These are phyloP conservation scores for Penicillium canescens DNA, from an alignment of 495 filamentous ascomycete species.

Conservation along the genomic window DNA sequence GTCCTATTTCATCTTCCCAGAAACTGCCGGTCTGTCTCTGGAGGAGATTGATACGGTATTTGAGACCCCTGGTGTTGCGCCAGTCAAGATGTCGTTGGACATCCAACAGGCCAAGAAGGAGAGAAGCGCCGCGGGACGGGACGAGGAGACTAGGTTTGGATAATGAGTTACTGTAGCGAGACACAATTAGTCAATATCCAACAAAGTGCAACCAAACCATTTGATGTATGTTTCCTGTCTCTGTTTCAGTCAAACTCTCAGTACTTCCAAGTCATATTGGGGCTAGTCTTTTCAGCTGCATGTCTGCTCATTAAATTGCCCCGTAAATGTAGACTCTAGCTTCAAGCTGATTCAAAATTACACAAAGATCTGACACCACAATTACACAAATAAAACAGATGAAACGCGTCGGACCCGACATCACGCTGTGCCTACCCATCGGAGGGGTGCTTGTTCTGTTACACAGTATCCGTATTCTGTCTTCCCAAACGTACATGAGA, in stretches of 20 bases:
- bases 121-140: conserved; percentile 17
- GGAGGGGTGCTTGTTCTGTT: conserved; percentile 24
- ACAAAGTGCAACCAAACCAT: background rate
- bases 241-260: background rate
- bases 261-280: no score
- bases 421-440: conserved; percentile 23
- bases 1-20: conserved; percentile 45
- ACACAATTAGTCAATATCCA: no score
- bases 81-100: conserved; percentile 47
- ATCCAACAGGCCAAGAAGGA: conserved; percentile 45
- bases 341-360: background rate
- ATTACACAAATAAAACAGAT: conserved; percentile 18
- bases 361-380: background rate
- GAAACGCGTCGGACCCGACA: conserved; percentile 25
- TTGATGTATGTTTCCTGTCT: background rate
- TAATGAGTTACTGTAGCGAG: background rate
- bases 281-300: no score
- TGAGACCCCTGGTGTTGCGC: conserved; percentile 41
- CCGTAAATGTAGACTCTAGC: background rate
- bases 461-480: conserved; percentile 20
- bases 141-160: conserved; percentile 14
- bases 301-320: no score
- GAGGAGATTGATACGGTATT: conserved; percentile 49
- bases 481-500: conserved; percentile 1
- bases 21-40: conserved; percentile 36